Conservation (phyloP, 177 flowering plant genomes). For the Tripterygium wilfordii region DNA sequence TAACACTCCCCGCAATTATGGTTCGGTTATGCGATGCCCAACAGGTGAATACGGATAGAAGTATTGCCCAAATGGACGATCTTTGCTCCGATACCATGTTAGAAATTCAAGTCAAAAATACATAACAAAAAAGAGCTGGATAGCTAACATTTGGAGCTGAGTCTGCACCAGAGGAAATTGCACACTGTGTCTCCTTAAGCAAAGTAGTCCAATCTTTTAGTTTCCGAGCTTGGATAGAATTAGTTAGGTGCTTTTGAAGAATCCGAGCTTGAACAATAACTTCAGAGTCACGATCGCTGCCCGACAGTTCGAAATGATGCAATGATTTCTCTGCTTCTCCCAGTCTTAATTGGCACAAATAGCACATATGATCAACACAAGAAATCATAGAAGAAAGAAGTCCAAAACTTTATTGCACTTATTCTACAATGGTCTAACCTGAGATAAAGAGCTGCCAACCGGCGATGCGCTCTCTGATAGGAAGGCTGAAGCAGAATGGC, state of each 20-base stretch:
- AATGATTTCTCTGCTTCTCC: constrained; percentile 74
- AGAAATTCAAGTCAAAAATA: too few relatives aligned
- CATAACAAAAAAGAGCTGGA: too few relatives aligned
- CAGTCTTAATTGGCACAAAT: constrained; percentile 54
- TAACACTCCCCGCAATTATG: too few relatives aligned
- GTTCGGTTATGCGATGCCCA: too few relatives aligned
- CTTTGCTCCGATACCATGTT: too few relatives aligned
- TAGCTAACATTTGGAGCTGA: constrained; percentile 64
- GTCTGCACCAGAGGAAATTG: constrained; percentile 65
- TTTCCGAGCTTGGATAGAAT: constrained; percentile 44
- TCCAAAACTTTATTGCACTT: too few relatives aligned
- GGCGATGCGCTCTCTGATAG: constrained; percentile 68
- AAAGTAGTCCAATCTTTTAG: constrained; percentile 46
- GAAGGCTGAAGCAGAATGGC: constrained; percentile 66
- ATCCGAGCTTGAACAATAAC: constrained; percentile 40
- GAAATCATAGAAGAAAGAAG: too few relatives aligned
- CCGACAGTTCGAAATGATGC: constrained; percentile 50
- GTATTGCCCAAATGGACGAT: too few relatives aligned
- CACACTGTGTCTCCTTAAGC: constrained; percentile 44
- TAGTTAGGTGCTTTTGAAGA: constrained; percentile 35
- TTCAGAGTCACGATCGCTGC: constrained; percentile 19
- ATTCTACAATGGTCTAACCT: too few relatives aligned
- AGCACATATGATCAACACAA: too few relatives aligned
- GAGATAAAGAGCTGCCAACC: constrained; percentile 64
- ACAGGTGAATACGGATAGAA: too few relatives aligned